phyloP scores from a whole-genome alignment of 768 basidiomycete genomes.

The Termitomyces sp. region DNA sequence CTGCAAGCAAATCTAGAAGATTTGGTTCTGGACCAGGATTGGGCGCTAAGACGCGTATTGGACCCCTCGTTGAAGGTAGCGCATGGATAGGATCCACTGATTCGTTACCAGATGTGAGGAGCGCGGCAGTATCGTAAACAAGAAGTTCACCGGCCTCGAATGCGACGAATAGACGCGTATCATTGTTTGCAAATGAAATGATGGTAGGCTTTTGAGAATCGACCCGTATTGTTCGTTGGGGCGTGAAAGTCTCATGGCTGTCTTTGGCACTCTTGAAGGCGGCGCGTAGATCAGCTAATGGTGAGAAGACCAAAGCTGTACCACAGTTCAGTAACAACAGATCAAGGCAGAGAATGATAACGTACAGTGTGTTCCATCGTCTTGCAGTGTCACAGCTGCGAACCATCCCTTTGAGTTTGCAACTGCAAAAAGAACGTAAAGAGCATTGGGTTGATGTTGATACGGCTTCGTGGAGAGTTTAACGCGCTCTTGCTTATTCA shows the following conservation, averaged over 20 bases:
- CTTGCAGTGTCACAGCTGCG: slow-evolving; percentile 50
- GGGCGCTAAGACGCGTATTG: slow-evolving; percentile 54
- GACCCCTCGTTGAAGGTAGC: slow-evolving; percentile 42
- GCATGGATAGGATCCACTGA: slow-evolving; percentile 47
- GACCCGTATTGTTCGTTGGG: slow-evolving; percentile 50
- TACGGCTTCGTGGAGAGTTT: slow-evolving; percentile 55
- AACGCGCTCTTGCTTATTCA: slow-evolving; percentile 65
- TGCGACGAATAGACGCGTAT: slow-evolving; percentile 59
- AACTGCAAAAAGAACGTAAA: slow-evolving; percentile 53
- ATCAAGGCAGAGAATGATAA: slow-evolving; percentile 1
- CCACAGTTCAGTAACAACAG: background rate
- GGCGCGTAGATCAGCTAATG: slow-evolving; percentile 58
- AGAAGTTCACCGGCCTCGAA: slow-evolving; percentile 57
- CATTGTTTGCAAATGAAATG: slow-evolving; percentile 56
- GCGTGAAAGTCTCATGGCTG: slow-evolving; percentile 41
- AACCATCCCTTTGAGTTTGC: slow-evolving; percentile 70
- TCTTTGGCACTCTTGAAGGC: slow-evolving; percentile 46
- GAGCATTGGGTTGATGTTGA: slow-evolving; percentile 38
- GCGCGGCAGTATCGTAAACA: slow-evolving; percentile 53
- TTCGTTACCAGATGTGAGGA: slow-evolving; percentile 47
- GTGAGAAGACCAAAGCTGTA: slow-evolving; percentile 61
- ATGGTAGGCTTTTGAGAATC: slow-evolving; percentile 46
- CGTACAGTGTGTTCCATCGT: slow-evolving; percentile 39
- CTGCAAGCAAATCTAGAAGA: slow-evolving; percentile 57
- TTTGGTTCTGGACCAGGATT: slow-evolving; percentile 60